phyloP scores from a whole-genome alignment of 805 yeast genomes.

The Candida stauntonica region DNA sequence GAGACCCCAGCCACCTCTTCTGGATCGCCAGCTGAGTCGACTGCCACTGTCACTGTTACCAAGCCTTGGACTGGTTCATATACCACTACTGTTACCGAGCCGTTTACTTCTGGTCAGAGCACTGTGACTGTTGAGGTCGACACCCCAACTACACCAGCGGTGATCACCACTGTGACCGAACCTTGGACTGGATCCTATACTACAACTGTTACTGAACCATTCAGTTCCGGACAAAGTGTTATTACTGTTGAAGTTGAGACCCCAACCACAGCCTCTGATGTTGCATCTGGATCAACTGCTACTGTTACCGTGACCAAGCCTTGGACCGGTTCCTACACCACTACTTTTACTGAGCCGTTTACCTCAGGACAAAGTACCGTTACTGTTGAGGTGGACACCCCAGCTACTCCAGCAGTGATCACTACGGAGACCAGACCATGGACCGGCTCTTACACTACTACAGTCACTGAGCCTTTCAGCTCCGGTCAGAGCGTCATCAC shows the following conservation, averaged over 20 bases:
- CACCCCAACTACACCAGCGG: not conserved
- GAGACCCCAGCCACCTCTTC: not conserved
- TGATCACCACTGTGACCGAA: not conserved
- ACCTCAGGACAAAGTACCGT: not conserved
- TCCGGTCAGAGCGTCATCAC: not conserved
- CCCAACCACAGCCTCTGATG: no score
- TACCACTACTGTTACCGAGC: conserved; percentile 13
- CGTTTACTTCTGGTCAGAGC: conserved; percentile 9
- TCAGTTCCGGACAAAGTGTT: conserved; percentile 6
- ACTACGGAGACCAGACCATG: not conserved
- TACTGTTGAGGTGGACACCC: not conserved
- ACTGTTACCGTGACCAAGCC: not conserved
- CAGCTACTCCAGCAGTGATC: not conserved
- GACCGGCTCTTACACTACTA: conserved; percentile 1
- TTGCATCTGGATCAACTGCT: no score
- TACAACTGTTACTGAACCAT: conserved; percentile 11
- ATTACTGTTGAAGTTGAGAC: conserved; percentile 1
- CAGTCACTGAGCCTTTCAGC: not conserved
- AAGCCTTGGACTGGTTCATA: conserved; percentile 10
- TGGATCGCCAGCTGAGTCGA: no score
- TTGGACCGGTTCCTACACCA: not conserved
- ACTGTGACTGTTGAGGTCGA: conserved; percentile 11
- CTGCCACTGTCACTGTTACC: conserved; percentile 5
- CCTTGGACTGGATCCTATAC: conserved; percentile 15
- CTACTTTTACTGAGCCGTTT: not conserved